Evolutionary conservation across 2,329 filamentous ascomycete genomes (phyloP).

Genomic region (Cercospora beticola): DNA sequence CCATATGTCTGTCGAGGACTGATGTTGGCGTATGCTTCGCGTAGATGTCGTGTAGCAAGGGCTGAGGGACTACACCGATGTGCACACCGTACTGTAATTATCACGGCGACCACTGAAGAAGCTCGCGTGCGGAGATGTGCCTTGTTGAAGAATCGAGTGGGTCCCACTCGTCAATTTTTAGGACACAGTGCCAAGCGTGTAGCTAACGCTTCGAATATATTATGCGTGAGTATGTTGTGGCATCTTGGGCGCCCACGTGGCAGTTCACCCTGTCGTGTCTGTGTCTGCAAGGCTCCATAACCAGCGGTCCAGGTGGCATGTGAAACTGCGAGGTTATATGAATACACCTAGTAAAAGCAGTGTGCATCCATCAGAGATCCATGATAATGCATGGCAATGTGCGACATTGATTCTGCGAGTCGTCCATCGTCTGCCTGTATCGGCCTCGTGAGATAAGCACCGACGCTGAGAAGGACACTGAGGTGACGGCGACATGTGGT

Average conservation of each 20-base stretch:
- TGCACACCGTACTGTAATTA: neutral
- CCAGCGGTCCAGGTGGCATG: neutral
- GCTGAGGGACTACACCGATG: neutral
- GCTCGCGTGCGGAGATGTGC: conserved; percentile 7
- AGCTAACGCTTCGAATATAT: conserved; percentile 15
- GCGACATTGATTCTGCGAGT: neutral
- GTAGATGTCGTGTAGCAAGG: conserved; percentile 9
- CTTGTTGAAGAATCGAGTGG: conserved; percentile 14
- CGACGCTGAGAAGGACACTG: neutral
- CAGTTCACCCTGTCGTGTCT: neutral
- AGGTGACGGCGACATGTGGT: neutral
- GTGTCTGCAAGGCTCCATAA: neutral
- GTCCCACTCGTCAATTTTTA: neutral
- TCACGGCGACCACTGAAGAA: neutral
- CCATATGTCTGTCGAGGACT: neutral
- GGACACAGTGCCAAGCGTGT: neutral
- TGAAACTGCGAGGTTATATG: neutral
- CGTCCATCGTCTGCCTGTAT: neutral
- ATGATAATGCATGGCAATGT: neutral
- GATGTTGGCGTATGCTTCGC: neutral
- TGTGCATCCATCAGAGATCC: neutral
- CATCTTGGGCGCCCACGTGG: conserved; percentile 13
- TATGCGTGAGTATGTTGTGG: neutral
- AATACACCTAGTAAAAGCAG: neutral
- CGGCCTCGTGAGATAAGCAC: neutral